Conservation (phyloP, 805 yeast species). For the Pichia deserticola region DNA sequence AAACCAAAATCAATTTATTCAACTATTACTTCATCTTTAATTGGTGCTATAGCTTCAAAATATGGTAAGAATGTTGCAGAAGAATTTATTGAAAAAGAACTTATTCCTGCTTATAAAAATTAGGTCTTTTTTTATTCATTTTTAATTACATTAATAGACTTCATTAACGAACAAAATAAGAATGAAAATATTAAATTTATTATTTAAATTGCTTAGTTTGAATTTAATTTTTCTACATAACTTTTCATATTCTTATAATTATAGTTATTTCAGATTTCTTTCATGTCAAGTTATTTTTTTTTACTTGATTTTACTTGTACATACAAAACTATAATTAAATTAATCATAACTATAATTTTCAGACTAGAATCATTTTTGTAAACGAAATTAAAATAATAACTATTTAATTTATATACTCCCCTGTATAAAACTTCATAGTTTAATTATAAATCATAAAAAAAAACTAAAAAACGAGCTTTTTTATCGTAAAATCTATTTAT, state of each 20-base stretch:
- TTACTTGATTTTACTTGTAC: background rate
- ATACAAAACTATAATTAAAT: background rate
- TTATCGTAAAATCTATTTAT: too few species aligned
- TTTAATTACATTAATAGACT: background rate
- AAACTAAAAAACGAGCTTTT: too few species aligned
- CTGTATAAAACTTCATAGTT: too few species aligned
- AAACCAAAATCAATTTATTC: conserved; percentile 25
- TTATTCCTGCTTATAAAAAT: conserved; percentile 20
- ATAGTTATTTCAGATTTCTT: background rate
- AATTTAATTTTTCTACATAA: background rate
- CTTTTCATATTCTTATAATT: background rate
- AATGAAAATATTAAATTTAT: too few species aligned
- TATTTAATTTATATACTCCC: too few species aligned
- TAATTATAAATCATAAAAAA: too few species aligned
- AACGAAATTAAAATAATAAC: too few species aligned
- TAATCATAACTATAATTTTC: too few species aligned
- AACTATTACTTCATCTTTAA: conserved; percentile 37
- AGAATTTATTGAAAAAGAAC: conserved; percentile 46
- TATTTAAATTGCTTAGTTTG: too few species aligned
- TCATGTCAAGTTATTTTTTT: background rate
- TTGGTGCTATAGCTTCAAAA: conserved; percentile 60
- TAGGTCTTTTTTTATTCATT: background rate
- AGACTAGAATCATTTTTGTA: too few species aligned
- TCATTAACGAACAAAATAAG: too few species aligned
- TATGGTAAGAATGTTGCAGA: conserved; percentile 58